Evolutionary conservation across 2,329 filamentous ascomycete species (phyloP).

Genomic region (Phaeoacremonium minimum): DNA sequence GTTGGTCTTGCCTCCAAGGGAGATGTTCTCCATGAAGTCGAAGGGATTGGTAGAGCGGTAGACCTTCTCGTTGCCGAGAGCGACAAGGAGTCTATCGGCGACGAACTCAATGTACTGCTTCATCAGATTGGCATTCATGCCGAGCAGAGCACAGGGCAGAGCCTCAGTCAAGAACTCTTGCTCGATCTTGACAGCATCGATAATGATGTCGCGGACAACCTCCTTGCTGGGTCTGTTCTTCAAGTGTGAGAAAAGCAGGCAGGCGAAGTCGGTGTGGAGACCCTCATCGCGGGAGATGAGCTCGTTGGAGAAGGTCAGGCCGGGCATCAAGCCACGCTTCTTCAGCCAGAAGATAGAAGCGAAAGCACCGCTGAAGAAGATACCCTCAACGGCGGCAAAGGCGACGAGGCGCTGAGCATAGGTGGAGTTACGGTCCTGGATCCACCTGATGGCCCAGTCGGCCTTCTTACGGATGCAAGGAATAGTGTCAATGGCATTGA

Average conservation of each 20-base stretch:
- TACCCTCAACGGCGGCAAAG: conserved; percentile 96
- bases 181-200: conserved; percentile 90
- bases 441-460: conserved; percentile 96
- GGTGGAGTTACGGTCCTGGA: conserved; percentile 85
- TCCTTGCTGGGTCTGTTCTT: conserved; percentile 85
- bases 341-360: conserved; percentile 99
- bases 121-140: conserved; percentile 97
- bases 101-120: conserved; percentile 99
- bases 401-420: conserved; percentile 95
- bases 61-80: conserved; percentile 89
- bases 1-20: conserved; percentile 98
- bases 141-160: conserved; percentile 85
- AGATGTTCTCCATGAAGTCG: conserved; percentile 99
- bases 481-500: conserved; percentile 98
- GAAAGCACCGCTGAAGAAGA: conserved; percentile 99
- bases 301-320: conserved; percentile 98
- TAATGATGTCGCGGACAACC: conserved; percentile 81
- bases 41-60: conserved; percentile 95
- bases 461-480: conserved; percentile 98
- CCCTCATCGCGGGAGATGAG: conserved; percentile 99
- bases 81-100: conserved; percentile 86
- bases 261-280: conserved; percentile 98
- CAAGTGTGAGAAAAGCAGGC: conserved; percentile 94
- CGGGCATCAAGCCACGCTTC: conserved; percentile 99
- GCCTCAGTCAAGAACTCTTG: conserved; percentile 97